phyloP scores from a whole-genome alignment of 768 basidiomycete genomes.

The Trametes cinnabarina region DNA sequence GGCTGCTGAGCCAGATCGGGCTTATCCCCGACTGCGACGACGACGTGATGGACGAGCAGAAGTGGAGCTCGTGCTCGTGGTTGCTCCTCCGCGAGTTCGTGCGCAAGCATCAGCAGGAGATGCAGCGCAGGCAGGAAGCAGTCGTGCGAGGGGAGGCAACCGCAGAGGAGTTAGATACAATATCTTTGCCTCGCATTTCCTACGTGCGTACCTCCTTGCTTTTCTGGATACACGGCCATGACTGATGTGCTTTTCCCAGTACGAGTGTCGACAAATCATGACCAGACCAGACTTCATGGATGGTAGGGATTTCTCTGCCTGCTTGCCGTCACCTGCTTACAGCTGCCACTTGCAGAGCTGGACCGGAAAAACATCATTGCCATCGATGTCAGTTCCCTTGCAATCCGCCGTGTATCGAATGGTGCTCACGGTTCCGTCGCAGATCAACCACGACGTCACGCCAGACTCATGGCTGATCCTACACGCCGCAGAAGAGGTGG shows the following conservation, averaged over 20 bases:
- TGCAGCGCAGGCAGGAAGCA: constrained; percentile 40
- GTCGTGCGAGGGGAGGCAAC: constrained; percentile 36
- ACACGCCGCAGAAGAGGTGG: constrained; percentile 68
- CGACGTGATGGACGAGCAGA: constrained; percentile 91
- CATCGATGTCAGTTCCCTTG: constrained; percentile 60
- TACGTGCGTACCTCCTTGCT: constrained; percentile 42
- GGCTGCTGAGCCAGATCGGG: constrained; percentile 77
- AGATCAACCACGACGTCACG: constrained; percentile 73
- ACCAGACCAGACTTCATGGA: constrained; percentile 81
- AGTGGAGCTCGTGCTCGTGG: constrained; percentile 83
- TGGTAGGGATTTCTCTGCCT: constrained; percentile 38
- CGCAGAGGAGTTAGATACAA: constrained; percentile 36
- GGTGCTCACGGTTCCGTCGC: constrained; percentile 10
- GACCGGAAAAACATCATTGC: constrained; percentile 72
- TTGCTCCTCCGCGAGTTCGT: constrained; percentile 74
- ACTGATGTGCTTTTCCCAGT: constrained; percentile 36
- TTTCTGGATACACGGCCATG: background rate
- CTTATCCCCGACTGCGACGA: constrained; percentile 82
- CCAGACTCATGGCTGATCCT: constrained; percentile 80
- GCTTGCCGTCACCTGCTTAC: background rate
- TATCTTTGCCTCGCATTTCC: constrained; percentile 61
- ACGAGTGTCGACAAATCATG: constrained; percentile 77
- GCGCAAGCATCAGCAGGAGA: constrained; percentile 50
- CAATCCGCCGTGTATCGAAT: background rate
- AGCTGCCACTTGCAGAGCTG: constrained; percentile 41